phyloP scores from a whole-genome alignment of 192 early-diverging fungal genomes.

The Neocallimastix lanati region DNA sequence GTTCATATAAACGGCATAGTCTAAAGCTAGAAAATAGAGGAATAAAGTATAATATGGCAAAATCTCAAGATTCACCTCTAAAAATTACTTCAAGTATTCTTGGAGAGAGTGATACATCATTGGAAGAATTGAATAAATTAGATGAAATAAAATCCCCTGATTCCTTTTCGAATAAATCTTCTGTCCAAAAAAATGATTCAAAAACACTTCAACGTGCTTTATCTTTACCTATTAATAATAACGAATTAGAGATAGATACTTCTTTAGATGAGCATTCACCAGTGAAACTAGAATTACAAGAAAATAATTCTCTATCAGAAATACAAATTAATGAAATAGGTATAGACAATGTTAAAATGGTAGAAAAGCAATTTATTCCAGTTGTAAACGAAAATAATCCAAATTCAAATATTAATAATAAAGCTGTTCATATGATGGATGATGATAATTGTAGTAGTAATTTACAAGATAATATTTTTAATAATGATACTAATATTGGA shows the following conservation, averaged over 20 bases:
- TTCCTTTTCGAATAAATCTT: neutral
- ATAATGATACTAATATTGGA: neutral
- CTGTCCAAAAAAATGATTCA: neutral
- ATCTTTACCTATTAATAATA: neutral
- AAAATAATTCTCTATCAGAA: neutral
- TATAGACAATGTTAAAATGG: neutral
- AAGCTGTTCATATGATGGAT: neutral
- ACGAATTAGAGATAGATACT: neutral
- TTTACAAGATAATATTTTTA: neutral
- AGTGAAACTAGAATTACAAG: rapidly evolving
- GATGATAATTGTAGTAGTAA: no score
- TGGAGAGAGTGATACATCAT: neutral
- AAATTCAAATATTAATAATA: neutral
- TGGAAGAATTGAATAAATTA: neutral
- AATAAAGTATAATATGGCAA: neutral
- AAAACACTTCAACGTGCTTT: neutral
- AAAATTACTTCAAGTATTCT: neutral
- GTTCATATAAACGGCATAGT: no score
- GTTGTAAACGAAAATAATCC: neutral
- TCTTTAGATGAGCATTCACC: neutral
- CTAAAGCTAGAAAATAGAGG: neutral
- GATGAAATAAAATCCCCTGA: neutral
- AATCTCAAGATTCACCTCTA: neutral
- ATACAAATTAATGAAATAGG: neutral
- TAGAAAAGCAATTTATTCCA: neutral